phyloP scores from a whole-genome alignment of 2,329 filamentous ascomycete genomes.

The Diaporthe sp. region DNA sequence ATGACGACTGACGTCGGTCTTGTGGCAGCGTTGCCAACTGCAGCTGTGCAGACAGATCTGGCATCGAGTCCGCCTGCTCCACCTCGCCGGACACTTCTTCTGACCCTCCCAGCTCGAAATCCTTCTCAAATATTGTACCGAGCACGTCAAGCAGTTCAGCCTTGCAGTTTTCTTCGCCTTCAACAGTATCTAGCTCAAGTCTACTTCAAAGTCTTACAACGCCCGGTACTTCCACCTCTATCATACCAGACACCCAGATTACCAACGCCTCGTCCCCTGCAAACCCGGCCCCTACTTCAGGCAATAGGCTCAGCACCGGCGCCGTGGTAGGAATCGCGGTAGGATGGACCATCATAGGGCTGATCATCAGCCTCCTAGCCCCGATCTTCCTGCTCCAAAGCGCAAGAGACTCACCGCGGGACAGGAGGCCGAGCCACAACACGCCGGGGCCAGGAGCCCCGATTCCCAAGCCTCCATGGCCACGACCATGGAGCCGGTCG shows the following conservation, averaged over 20 bases:
- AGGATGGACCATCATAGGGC: conserved; percentile 49
- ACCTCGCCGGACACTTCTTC: conserved; percentile 6
- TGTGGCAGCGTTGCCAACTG: not conserved
- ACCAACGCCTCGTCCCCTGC: not conserved
- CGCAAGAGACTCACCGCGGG: conserved; percentile 33
- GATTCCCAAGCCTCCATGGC: conserved; percentile 30
- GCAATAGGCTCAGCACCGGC: conserved; percentile 40
- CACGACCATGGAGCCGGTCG: conserved; percentile 32
- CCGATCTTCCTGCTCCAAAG: conserved; percentile 48
- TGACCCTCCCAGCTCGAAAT: conserved; percentile 3
- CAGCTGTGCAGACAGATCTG: not conserved
- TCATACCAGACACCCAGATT: not conserved
- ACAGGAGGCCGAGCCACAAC: not conserved
- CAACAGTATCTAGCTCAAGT: not conserved
- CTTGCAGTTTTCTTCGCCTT: not conserved
- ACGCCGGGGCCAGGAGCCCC: not conserved
- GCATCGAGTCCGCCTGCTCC: conserved; percentile 16
- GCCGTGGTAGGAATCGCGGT: conserved; percentile 49
- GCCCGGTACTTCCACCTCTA: not conserved
- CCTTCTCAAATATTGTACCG: not conserved
- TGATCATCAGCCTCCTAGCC: conserved; percentile 46
- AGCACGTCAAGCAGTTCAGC: conserved; percentile 3
- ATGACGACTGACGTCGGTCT: not conserved
- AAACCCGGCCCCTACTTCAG: not conserved
- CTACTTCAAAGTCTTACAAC: not conserved